Conservation (phyloP, 2,329 filamentous ascomycete genomes). For the Xylariaceae sp. region DNA sequence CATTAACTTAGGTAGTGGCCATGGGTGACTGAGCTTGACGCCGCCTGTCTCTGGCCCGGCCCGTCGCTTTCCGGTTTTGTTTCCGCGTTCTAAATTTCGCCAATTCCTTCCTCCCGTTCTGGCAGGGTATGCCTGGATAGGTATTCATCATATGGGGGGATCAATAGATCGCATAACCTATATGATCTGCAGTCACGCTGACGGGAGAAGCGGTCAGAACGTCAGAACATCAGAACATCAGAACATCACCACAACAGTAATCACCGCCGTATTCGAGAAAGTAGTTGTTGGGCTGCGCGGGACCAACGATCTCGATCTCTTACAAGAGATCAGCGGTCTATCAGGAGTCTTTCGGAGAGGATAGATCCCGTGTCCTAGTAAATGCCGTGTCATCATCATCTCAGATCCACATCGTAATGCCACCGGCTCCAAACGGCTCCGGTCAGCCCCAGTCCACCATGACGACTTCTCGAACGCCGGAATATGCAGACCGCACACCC, state of each 20-base stretch:
- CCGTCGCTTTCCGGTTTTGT: not conserved
- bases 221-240: not conserved
- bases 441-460: constrained; percentile 35
- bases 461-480: constrained; percentile 34
- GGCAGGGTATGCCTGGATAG: not conserved
- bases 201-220: constrained; percentile 16
- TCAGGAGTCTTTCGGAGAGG: constrained; percentile 1
- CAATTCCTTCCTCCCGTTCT: constrained; percentile 5
- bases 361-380: constrained; percentile 27
- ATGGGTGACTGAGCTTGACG: not conserved
- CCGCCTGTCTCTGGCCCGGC: not conserved
- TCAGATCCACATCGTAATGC: constrained; percentile 36
- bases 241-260: not conserved
- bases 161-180: constrained; percentile 13
- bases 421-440: constrained; percentile 37
- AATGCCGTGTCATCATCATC: not conserved
- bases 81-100: not conserved
- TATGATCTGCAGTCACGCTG: constrained; percentile 20
- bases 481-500: constrained; percentile 24
- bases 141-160: constrained; percentile 13
- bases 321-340: too few species aligned
- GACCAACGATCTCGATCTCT: too few species aligned
- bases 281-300: too few species aligned
- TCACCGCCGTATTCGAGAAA: not conserved
- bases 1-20: not conserved